These are phyloP conservation scores for Hygrocybe punicea DNA, from an alignment of 768 basidiomycete species.

Conservation along the genomic window DNA sequence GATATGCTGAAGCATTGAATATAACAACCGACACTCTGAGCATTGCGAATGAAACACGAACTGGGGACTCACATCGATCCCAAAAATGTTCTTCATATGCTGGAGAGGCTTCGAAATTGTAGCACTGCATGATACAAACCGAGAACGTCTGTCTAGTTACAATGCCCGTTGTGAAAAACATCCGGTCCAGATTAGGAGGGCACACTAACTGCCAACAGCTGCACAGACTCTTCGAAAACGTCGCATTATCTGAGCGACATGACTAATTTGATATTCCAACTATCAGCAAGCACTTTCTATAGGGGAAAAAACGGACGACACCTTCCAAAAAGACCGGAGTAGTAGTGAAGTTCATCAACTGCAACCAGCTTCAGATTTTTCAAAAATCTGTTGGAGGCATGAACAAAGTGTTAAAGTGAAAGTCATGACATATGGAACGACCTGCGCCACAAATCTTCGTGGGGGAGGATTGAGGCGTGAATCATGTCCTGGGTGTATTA, in stretches of 20 bases:
- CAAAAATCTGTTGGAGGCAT: conserved; percentile 52
- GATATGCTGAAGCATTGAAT: conserved; percentile 41
- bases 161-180: background rate
- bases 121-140: conserved; percentile 84
- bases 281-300: background rate
- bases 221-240: conserved; percentile 72
- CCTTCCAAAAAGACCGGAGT: conserved; percentile 79
- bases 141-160: conserved; percentile 47
- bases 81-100: conserved; percentile 78
- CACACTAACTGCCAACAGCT: conserved; percentile 67
- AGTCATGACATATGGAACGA: conserved; percentile 23
- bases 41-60: background rate
- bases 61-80: conserved; percentile 41
- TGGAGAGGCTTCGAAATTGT: conserved; percentile 73
- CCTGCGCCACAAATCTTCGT: conserved; percentile 82
- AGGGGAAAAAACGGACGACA: conserved; percentile 24
- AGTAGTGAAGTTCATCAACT: conserved; percentile 87
- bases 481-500: conserved; percentile 63
- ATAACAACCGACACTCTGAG: background rate
- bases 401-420: conserved; percentile 3
- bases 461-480: conserved; percentile 79
- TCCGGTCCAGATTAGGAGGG: background rate
- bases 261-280: conserved; percentile 40
- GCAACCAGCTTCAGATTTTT: conserved; percentile 73
- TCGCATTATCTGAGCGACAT: conserved; percentile 76